Base-by-base conservation (phyloP, 2,329 filamentous ascomycete species). In the Colletotrichum gloeosporioides region DNA sequence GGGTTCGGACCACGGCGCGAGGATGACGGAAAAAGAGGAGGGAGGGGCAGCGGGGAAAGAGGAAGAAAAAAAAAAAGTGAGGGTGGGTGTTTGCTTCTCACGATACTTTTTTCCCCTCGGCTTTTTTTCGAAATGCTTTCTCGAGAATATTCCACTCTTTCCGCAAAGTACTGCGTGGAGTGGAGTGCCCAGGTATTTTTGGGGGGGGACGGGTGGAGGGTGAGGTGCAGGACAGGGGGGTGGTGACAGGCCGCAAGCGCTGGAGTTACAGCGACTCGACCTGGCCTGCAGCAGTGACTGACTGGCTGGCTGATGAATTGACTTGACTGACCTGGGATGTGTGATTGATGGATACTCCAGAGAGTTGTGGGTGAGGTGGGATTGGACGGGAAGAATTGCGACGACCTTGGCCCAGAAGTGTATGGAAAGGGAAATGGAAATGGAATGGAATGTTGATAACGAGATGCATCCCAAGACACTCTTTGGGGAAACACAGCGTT, bases 71-170 rank as follows among this genome's bases (percentile, higher is more conserved):
- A 22, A 36, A 34, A 31, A 34, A 16, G 22, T 61, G 67, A 67
- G 32, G 25, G 62, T 62, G 27, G 18, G 27, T n/a, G 71, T 69
- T 13, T 36, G 29, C 16, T 64, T 61, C 27, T 59, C 69, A 62
- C 32, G 69, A 75, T 67, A 39, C 29, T 63, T 49, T 72, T 36
- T 44, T 55, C 32, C 18, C 10, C 12, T 53, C 34, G 39, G 25
- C 32, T 31, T 67, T 63, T 69, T 68, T 73, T 49, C 31, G 44
- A 25, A 36, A n/a, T 61, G 53, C 63, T 57, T 75, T 63, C 73
- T 73, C 73, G 73, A 73, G 73, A 75, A 75, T 75, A 75, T 75
- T 75, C 73, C 25, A 59, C 39, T n/a, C 39, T 44, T 44, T 44
- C 9, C 18, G 22, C 22, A 22, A 22, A 22, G 22, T 22, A 22